phyloP scores from a whole-genome alignment of 257 asterid species.

The Solanum appendiculatum region DNA sequence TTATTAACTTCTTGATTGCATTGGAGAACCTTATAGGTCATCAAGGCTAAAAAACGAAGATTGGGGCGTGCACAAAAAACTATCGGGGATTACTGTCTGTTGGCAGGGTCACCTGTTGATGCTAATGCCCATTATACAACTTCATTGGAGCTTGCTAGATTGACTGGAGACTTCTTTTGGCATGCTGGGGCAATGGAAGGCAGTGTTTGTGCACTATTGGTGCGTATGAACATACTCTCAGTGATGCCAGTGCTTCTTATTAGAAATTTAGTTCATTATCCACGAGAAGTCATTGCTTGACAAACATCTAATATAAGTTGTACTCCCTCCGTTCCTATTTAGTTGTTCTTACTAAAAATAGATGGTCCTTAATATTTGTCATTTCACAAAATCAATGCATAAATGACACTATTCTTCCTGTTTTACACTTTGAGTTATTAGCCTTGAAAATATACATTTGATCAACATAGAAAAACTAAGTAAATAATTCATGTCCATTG shows the following conservation, averaged over 20 bases:
- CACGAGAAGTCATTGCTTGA: neutral
- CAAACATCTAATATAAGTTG: neutral
- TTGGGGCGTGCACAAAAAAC: constrained; percentile 98
- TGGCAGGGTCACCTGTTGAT: constrained; percentile 99
- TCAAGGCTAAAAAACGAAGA: constrained; percentile 92
- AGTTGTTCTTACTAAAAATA: too few species aligned
- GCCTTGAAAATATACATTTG: too few species aligned
- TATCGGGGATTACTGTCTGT: constrained; percentile 85
- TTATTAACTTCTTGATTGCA: constrained; percentile 14
- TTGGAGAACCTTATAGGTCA: constrained; percentile 50
- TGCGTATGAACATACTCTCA: constrained; percentile 23
- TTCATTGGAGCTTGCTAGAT: constrained; percentile 86
- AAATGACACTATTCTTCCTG: too few species aligned
- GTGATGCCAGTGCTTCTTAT: neutral
- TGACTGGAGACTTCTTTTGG: constrained; percentile 96
- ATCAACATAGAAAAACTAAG: too few species aligned
- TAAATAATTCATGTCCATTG: too few species aligned
- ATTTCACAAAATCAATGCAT: too few species aligned
- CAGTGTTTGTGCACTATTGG: constrained; percentile 93
- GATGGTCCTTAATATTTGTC: too few species aligned
- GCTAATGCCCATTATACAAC: constrained; percentile 96
- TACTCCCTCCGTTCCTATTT: too few species aligned
- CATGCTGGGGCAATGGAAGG: constrained; percentile 99
- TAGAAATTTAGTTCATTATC: neutral
- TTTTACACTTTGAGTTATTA: too few species aligned